Conservation (phyloP, 2,329 filamentous ascomycete genomes). For the Dactylellina leptospora region DNA sequence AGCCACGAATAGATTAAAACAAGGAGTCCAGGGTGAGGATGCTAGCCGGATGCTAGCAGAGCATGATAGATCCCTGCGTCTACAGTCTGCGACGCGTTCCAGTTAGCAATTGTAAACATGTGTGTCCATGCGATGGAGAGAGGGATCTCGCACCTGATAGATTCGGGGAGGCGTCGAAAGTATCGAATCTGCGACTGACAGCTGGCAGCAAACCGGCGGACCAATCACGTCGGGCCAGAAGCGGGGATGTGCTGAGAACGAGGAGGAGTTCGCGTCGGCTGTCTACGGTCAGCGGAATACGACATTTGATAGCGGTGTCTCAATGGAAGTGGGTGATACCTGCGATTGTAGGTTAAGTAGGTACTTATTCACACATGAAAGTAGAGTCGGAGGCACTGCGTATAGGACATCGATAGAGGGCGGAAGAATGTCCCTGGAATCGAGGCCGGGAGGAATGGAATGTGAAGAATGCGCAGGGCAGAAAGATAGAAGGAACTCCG, state of each 20-base stretch:
- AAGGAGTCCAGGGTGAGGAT: background rate
- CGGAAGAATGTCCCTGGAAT: background rate
- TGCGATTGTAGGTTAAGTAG: background rate
- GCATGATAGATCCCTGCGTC: background rate
- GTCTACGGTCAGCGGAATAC: background rate
- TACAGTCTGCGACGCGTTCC: background rate
- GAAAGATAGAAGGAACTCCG: background rate
- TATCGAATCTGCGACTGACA: slow-evolving; percentile 14
- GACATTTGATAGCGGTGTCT: background rate
- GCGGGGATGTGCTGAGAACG: no score
- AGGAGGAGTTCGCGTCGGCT: background rate
- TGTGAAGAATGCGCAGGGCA: background rate
- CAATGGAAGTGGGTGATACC: background rate
- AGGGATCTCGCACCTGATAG: background rate
- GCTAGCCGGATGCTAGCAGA: background rate
- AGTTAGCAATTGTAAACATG: no score
- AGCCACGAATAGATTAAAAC: background rate
- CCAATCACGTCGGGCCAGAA: slow-evolving; percentile 14
- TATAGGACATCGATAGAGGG: background rate
- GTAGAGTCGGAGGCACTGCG: background rate
- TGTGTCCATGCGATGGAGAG: slow-evolving; percentile 10
- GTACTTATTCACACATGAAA: background rate
- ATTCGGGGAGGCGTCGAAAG: background rate
- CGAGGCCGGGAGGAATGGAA: background rate
- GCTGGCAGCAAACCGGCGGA: slow-evolving; percentile 14